Percentiles rank a stretch among this genome's conserved stretches.
Conservation (phyloP, 257 asterid genomes). For the Rauvolfia tetraphylla region DNA sequence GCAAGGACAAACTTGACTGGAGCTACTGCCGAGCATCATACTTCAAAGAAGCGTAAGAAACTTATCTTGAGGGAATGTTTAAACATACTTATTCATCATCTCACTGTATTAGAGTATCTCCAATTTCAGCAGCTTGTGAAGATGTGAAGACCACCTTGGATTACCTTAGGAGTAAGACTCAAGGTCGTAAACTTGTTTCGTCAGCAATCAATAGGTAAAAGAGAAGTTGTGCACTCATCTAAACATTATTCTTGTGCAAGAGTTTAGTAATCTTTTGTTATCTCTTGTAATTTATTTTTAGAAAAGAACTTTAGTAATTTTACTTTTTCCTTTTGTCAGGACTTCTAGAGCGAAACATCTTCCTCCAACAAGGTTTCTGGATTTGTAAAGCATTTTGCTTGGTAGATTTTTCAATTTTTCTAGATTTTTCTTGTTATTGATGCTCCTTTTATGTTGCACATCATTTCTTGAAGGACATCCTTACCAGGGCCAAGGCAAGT, state of each 20-base stretch:
- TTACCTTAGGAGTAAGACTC: constrained; percentile 37
- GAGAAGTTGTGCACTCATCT: constrained; percentile 10
- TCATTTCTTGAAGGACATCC: constrained; percentile 59
- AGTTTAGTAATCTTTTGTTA: constrained; percentile 9
- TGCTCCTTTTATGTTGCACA: constrained; percentile 25
- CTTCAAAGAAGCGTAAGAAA: constrained; percentile 48
- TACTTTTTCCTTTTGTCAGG: constrained; percentile 41
- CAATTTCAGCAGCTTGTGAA: constrained; percentile 33
- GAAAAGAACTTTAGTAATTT: constrained; percentile 10
- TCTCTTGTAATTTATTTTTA: constrained; percentile 4
- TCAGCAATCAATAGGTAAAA: constrained; percentile 43
- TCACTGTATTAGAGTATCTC: constrained; percentile 20
- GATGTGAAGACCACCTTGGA: constrained; percentile 33
- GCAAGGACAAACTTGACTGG: constrained; percentile 25
- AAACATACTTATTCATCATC: neutral
- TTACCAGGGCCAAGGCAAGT: constrained; percentile 53
- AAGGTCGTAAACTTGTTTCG: constrained; percentile 34
- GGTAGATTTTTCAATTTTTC: constrained; percentile 18
- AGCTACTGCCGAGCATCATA: constrained; percentile 32
- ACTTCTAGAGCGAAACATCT: constrained; percentile 41
- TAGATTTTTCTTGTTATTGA: constrained; percentile 20
- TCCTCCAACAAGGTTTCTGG: constrained; percentile 50
- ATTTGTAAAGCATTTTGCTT: constrained; percentile 12
- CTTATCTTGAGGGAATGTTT: neutral
- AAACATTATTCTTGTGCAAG: neutral